Evolutionary conservation across 2,329 filamentous ascomycete genomes (phyloP), one percentile per base, ranked within the genome.

Genomic region (Fusarium poae): DNA sequence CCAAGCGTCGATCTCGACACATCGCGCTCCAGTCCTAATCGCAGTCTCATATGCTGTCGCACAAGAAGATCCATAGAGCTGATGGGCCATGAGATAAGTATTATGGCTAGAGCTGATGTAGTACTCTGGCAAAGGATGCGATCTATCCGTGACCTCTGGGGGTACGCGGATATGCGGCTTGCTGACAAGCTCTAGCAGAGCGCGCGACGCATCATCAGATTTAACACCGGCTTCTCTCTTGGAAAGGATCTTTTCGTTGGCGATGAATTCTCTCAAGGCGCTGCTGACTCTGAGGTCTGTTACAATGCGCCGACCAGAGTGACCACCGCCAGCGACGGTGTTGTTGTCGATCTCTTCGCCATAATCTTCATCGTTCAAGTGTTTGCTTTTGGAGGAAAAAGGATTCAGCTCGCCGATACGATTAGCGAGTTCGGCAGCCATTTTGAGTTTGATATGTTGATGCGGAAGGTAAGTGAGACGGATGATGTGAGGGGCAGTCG

Each of bases 1-100:
- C 90, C 90, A 92, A 2, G 88, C 90, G 73, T 92, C 90, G 55
- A 92, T 92, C 78, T 92, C 90, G 37, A 92, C 89, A 71, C 90
- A 92, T 9, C 90, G 82, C 3, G 89, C 88, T 2, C 90, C 90
- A 1, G 88, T 86, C 30, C 79, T 80, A 18, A 92, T 79, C 0
- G 88, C 88, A 8, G 83, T 87, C 71, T 89, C 84, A 73, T 92
- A 92, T 0, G 88, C 89, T 6, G 82, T 80, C 10, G 88, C 88
- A 4, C 85, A 87, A 3, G 88, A 90, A 23, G 81, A 81, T 6
- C 90, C 90, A 70, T 84, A 90, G 3, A 92, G 85, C 78, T 92
- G 90, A 75, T 92, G 88, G 0, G 89, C 90, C 72, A 89, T 82
- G 27, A 92, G 81, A 72, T 92, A 92, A 0, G 90, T 92, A 77